Percentiles rank a stretch among this genome's conserved stretches.
These are phyloP conservation scores for Akanthomyces lecanii DNA, from an alignment of 2,329 filamentous ascomycete genomes.

Conservation along the genomic window DNA sequence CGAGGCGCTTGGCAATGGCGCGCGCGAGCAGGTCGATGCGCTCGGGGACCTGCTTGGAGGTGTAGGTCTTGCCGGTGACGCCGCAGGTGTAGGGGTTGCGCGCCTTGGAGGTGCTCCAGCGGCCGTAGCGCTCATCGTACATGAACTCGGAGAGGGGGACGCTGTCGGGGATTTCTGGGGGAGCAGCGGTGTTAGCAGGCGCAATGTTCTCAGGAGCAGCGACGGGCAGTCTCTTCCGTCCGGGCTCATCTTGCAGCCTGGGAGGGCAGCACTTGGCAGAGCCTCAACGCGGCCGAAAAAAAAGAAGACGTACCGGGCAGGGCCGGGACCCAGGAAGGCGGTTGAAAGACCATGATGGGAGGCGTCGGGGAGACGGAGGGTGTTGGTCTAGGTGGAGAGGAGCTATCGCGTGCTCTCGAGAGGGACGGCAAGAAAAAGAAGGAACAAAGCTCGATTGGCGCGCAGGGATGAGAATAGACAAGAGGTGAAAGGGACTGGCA, in stretches of 20 bases:
- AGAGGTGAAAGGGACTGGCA: too few species aligned
- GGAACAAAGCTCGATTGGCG: too few species aligned
- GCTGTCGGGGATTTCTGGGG: slow-evolving; percentile 61
- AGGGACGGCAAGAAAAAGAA: too few species aligned
- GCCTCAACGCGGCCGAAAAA: not conserved
- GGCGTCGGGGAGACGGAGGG: not conserved
- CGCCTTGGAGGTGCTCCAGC: slow-evolving; percentile 58
- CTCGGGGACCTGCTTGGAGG: slow-evolving; percentile 57
- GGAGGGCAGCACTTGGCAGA: too few species aligned
- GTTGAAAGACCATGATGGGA: slow-evolving; percentile 49
- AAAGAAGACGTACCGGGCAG: slow-evolving; percentile 44
- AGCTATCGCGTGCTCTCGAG: too few species aligned
- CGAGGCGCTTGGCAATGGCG: slow-evolving; percentile 65
- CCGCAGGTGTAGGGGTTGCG: slow-evolving; percentile 73
- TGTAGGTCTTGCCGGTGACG: slow-evolving; percentile 64
- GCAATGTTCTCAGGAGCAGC: not conserved
- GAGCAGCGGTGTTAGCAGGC: slow-evolving; percentile 7
- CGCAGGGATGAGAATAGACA: not conserved
- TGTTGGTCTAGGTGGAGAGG: not conserved
- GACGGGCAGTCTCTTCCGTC: too few species aligned
- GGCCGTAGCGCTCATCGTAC: slow-evolving; percentile 66
- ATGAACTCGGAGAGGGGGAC: slow-evolving; percentile 75
- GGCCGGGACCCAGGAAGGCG: slow-evolving; percentile 58
- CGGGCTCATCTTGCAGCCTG: too few species aligned
- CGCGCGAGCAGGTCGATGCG: slow-evolving; percentile 65